Conservation (phyloP, 1,284 basidiomycete species). For the Termitomyces sp. region DNA sequence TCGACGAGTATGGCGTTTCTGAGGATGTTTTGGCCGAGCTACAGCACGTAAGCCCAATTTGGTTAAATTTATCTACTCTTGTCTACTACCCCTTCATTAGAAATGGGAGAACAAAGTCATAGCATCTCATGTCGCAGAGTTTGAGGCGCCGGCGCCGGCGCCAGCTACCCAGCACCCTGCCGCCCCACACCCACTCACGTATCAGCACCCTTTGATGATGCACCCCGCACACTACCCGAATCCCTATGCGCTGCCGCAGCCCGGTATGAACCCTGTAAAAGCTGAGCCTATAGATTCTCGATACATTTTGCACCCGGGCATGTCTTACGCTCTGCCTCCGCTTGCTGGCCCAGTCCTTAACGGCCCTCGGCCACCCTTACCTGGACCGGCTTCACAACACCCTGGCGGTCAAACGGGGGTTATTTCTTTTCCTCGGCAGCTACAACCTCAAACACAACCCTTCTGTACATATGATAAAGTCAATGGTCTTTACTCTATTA, state of each 20-base stretch:
- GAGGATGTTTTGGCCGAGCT: conserved; percentile 88
- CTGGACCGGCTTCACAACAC: conserved; percentile 33
- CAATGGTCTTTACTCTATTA: conserved; percentile 9
- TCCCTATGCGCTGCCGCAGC: conserved; percentile 38
- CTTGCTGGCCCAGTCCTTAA: conserved; percentile 60
- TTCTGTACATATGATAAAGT: conserved; percentile 99
- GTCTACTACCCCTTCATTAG: conserved; percentile 34
- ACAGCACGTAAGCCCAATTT: conserved; percentile 66
- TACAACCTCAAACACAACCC: conserved; percentile 18
- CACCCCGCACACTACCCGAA: conserved; percentile 42
- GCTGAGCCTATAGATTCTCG: conserved; percentile 61
- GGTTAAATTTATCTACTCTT: conserved; percentile 5
- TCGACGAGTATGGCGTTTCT: conserved; percentile 94
- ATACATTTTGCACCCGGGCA: conserved; percentile 44
- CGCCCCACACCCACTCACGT: conserved; percentile 43
- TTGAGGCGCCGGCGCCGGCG: conserved; percentile 54
- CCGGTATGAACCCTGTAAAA: conserved; percentile 48
- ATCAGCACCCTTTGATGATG: conserved; percentile 50
- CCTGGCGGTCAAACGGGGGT: conserved; percentile 51
- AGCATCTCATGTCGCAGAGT: conserved; percentile 90
- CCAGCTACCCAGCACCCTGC: conserved; percentile 34
- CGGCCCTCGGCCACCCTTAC: conserved; percentile 28
- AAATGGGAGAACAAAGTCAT: conserved; percentile 96
- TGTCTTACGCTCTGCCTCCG: conserved; percentile 53
- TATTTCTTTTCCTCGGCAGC: conserved; percentile 42